A percentile compares a stretch with the other conserved stretches of the same genome.
Evolutionary conservation across 148 eudicot species (phyloP).

Genomic region (Rhododendron ferrugineum): DNA sequence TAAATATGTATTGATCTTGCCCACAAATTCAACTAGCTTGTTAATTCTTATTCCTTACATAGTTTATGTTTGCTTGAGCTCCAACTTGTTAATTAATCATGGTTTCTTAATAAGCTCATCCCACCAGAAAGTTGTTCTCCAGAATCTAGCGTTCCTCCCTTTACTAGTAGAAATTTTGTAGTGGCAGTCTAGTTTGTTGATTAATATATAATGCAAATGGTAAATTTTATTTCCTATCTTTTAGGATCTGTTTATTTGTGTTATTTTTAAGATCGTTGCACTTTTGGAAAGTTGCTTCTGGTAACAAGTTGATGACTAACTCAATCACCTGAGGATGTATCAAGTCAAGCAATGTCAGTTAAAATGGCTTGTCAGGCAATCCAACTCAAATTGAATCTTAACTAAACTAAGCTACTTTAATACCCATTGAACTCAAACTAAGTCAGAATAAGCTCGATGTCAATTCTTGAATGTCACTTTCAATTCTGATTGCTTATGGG

Average conservation of each 20-base stretch:
- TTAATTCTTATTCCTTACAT: background rate
- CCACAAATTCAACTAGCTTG: background rate
- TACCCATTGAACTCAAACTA: background rate
- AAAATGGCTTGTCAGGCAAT: background rate
- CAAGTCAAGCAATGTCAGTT: background rate
- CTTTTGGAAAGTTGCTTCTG: background rate
- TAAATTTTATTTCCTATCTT: background rate
- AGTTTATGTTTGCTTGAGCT: background rate
- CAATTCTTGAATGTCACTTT: background rate
- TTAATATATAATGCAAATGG: background rate
- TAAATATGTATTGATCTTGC: background rate
- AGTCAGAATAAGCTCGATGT: background rate
- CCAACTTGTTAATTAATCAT: background rate
- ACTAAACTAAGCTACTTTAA: background rate
- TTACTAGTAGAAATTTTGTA: background rate
- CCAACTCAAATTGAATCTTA: background rate
- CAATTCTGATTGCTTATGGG: conserved; percentile 22
- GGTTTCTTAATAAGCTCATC: background rate
- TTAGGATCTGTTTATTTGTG: background rate
- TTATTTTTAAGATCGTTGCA: background rate
- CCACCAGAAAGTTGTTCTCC: background rate
- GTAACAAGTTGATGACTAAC: background rate
- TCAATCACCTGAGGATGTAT: background rate
- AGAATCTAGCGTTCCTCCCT: background rate
- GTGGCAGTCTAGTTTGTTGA: background rate